Evolutionary conservation across 2,329 filamentous ascomycete genomes (phyloP).

Genomic region (Xylaria sp.): DNA sequence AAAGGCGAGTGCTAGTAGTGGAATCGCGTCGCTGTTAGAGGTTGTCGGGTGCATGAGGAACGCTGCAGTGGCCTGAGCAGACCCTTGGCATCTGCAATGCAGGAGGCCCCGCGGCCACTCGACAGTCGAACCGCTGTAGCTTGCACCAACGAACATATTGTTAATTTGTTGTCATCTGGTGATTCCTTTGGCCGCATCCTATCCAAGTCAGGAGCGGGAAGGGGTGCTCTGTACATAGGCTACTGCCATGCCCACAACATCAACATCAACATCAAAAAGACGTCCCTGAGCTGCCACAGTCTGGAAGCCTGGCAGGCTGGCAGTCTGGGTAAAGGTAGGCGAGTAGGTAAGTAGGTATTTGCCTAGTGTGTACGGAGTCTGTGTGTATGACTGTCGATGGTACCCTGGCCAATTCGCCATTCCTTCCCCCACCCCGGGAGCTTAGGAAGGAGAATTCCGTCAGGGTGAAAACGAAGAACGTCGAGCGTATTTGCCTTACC

Average conservation of each 20-base stretch:
- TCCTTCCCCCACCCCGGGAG: constrained; percentile 14
- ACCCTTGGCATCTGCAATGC: constrained; percentile 26
- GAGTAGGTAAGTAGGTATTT: too few species aligned
- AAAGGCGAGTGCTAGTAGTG: not conserved
- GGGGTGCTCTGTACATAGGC: not conserved
- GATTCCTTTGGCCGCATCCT: not conserved
- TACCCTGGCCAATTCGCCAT: constrained; percentile 8
- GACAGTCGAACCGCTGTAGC: not conserved
- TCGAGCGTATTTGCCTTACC: constrained; percentile 14
- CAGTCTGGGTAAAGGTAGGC: too few species aligned
- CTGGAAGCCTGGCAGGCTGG: too few species aligned
- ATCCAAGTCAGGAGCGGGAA: not conserved
- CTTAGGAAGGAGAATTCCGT: not conserved
- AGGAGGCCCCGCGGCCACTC: constrained; percentile 16
- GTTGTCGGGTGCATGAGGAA: not conserved
- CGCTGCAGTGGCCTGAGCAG: constrained; percentile 20
- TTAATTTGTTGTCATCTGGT: not conserved
- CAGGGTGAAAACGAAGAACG: constrained; percentile 14
- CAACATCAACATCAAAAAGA: too few species aligned
- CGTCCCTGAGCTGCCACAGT: not conserved
- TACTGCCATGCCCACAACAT: not conserved
- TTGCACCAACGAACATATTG: not conserved
- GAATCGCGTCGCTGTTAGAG: not conserved
- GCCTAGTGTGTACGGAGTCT: too few species aligned
- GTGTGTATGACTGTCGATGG: too few species aligned